Evolutionary conservation across 805 yeast genomes (phyloP).

Genomic region (Wickerhamiella domercqiae): DNA sequence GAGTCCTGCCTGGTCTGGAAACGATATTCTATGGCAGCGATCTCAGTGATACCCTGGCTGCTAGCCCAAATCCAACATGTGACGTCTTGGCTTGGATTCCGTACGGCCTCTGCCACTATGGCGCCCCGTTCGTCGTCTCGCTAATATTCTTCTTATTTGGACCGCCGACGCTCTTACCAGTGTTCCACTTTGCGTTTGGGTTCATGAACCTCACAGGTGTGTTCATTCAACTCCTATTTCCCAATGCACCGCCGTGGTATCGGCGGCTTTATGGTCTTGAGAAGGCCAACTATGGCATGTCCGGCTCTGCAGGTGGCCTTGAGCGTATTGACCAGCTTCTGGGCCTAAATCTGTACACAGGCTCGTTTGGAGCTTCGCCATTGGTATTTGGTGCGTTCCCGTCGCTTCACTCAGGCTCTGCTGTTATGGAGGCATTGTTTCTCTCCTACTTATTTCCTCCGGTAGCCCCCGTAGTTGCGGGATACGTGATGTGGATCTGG

Average conservation of each 20-base stretch:
- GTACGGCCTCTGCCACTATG: slow-evolving; percentile 79
- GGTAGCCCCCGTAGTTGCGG: slow-evolving; percentile 45
- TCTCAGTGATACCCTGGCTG: slow-evolving; percentile 66
- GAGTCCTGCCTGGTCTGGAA: slow-evolving; percentile 80
- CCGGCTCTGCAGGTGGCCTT: slow-evolving; percentile 91
- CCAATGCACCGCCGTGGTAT: slow-evolving; percentile 98
- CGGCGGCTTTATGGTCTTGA: slow-evolving; percentile 66
- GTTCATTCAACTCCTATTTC: slow-evolving; percentile 61
- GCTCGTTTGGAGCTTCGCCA: slow-evolving; percentile 72
- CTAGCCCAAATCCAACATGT: slow-evolving; percentile 44
- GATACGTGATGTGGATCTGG: slow-evolving; percentile 89
- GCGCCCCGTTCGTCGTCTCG: slow-evolving; percentile 82
- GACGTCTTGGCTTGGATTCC: slow-evolving; percentile 94
- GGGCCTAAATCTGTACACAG: slow-evolving; percentile 70
- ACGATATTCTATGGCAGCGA: slow-evolving; percentile 87
- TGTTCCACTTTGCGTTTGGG: slow-evolving; percentile 87
- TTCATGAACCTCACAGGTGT: slow-evolving; percentile 86
- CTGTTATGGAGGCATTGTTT: slow-evolving; percentile 85
- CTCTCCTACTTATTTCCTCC: slow-evolving; percentile 70
- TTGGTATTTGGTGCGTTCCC: slow-evolving; percentile 83
- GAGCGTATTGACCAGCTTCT: slow-evolving; percentile 69
- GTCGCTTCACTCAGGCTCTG: slow-evolving; percentile 84
- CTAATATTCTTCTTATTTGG: slow-evolving; percentile 66
- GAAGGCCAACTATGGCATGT: slow-evolving; percentile 83
- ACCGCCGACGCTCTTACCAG: slow-evolving; percentile 73